Conservation (phyloP, 768 basidiomycete genomes). For the Mycena amicta region DNA sequence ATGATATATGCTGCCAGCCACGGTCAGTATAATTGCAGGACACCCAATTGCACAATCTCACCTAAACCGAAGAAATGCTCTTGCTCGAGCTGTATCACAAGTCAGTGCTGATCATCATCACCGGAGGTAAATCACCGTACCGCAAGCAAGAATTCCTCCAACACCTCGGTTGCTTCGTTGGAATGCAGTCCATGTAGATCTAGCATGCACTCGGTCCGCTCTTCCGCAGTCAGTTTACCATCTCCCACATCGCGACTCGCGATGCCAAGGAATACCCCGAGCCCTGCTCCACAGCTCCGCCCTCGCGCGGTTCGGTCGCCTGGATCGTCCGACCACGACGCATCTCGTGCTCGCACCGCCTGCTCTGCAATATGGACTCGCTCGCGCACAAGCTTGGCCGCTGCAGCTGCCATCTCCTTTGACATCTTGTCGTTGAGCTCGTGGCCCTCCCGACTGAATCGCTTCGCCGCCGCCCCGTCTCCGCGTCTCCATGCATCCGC, state of each 20-base stretch:
- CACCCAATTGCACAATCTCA: conserved; percentile 44
- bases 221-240: conserved; percentile 69
- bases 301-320: conserved; percentile 78
- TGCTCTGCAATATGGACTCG: conserved; percentile 75
- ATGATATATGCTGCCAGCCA: conserved; percentile 74
- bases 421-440: conserved; percentile 92
- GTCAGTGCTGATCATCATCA: background rate
- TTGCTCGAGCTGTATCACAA: conserved; percentile 65
- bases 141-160: conserved; percentile 86
- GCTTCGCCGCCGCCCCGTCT: conserved; percentile 93
- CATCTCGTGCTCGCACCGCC: conserved; percentile 71
- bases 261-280: conserved; percentile 89
- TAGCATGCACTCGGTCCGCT: conserved; percentile 84
- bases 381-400: conserved; percentile 82
- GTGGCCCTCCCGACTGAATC: conserved; percentile 92
- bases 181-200: conserved; percentile 95
- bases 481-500: conserved; percentile 96
- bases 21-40: no score
- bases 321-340: conserved; percentile 81
- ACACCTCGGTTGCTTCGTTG: conserved; percentile 87
- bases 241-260: conserved; percentile 61
- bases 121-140: conserved; percentile 55
- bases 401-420: conserved; percentile 82
- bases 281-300: conserved; percentile 72
- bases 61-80: conserved; percentile 89